Percentiles rank a stretch among this genome's conserved stretches.
These are phyloP conservation scores for Xanthoconium separans DNA, from an alignment of 1,284 basidiomycete genomes.

Conservation along the genomic window DNA sequence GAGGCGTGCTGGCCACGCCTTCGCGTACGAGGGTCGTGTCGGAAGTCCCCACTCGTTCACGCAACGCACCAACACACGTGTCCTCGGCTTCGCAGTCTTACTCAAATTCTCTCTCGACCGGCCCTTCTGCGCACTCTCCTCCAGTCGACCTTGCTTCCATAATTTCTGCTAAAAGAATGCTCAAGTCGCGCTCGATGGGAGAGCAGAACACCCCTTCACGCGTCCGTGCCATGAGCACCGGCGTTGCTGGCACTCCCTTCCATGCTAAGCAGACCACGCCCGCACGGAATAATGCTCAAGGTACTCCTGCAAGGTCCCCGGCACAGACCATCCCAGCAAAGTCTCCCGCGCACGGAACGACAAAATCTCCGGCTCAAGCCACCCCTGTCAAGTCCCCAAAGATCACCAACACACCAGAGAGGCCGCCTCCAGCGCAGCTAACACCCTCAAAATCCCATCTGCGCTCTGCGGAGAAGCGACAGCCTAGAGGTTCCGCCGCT, in stretches of 20 bases:
- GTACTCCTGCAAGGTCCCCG: constrained; percentile 14
- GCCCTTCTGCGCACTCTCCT: constrained; percentile 15
- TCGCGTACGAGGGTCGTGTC: constrained; percentile 39
- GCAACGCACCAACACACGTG: constrained; percentile 19
- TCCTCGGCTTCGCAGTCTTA: constrained; percentile 20
- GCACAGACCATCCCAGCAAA: constrained; percentile 22
- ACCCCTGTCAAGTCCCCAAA: constrained; percentile 27
- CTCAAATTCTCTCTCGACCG: constrained; percentile 27
- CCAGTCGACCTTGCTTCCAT: constrained; percentile 25
- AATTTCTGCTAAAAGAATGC: constrained; percentile 21
- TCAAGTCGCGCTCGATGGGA: constrained; percentile 15
- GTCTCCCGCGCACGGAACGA: constrained; percentile 13
- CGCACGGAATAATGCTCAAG: constrained; percentile 12
- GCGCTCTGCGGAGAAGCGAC: constrained; percentile 15
- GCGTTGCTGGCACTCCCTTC: constrained; percentile 7
- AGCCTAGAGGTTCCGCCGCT: constrained; percentile 26
- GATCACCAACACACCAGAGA: constrained; percentile 20
- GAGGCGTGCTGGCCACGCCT: constrained; percentile 33
- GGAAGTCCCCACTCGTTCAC: constrained; percentile 28
- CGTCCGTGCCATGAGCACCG: constrained; percentile 21
- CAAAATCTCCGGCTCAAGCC: constrained; percentile 21
- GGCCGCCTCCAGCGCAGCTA: constrained; percentile 14
- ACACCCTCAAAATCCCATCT: constrained; percentile 22
- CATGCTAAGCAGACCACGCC: constrained; percentile 16
- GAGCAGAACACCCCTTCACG: constrained; percentile 19